A percentile compares a stretch with the other conserved stretches of the same genome.
Conservation (phyloP, 2,329 filamentous ascomycete species). For the Aspergillus brunneoviolaceus region DNA sequence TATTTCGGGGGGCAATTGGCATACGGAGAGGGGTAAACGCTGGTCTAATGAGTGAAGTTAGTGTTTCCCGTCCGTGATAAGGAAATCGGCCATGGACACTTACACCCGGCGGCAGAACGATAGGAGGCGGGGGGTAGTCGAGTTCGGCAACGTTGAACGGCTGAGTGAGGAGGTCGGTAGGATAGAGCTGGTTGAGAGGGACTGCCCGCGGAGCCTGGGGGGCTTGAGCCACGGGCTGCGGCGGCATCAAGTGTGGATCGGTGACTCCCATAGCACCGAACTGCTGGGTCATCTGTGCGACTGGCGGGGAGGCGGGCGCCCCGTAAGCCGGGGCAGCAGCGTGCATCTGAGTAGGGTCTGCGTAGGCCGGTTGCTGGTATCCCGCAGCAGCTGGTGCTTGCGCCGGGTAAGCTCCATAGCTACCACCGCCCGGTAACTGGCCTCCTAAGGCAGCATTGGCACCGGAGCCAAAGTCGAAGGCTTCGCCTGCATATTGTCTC, state of each 20-base stretch:
- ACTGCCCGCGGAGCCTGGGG: slow-evolving; percentile 51
- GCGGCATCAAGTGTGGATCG: slow-evolving; percentile 54
- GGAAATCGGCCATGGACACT: slow-evolving; percentile 40
- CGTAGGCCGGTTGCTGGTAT: slow-evolving; percentile 46
- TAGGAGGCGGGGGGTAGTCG: slow-evolving; percentile 85
- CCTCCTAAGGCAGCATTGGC: slow-evolving; percentile 68
- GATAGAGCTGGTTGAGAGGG: slow-evolving; percentile 81
- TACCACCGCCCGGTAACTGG: slow-evolving; percentile 53
- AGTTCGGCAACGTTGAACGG: slow-evolving; percentile 93
- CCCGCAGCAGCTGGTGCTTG: slow-evolving; percentile 51
- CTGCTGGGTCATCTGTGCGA: slow-evolving; percentile 74
- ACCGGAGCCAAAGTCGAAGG: slow-evolving; percentile 87
- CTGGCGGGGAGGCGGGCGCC: slow-evolving; percentile 54
- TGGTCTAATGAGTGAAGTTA: slow-evolving; percentile 62
- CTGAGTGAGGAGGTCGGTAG: slow-evolving; percentile 86
- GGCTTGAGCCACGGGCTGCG: slow-evolving; percentile 27
- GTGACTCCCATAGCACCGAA: slow-evolving; percentile 77
- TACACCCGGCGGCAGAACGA: slow-evolving; percentile 89
- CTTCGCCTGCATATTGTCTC: slow-evolving; percentile 88
- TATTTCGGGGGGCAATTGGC: slow-evolving; percentile 94
- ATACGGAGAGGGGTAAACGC: slow-evolving; percentile 84
- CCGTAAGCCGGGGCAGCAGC: slow-evolving; percentile 67
- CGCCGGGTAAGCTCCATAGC: slow-evolving; percentile 62
- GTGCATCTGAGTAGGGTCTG: slow-evolving; percentile 51
- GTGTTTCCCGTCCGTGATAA: slow-evolving; percentile 22